phyloP scores from a whole-genome alignment of 2,329 filamentous ascomycete genomes.

The Penicillium decumbens region DNA sequence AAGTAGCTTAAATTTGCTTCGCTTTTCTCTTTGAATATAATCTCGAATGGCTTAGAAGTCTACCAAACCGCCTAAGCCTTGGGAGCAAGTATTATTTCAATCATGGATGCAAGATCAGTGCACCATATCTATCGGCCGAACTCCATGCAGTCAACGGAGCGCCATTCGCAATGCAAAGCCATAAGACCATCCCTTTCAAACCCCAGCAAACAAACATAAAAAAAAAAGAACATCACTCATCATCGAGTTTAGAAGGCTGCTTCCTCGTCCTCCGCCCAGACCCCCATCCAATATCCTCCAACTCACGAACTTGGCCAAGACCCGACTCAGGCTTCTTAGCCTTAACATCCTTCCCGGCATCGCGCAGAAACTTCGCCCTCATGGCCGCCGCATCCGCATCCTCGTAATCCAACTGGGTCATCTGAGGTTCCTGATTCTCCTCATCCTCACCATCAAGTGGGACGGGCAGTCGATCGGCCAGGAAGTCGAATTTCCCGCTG shows the following conservation, averaged over 20 bases:
- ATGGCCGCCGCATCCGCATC: slow-evolving; percentile 52
- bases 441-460: slow-evolving; percentile 27
- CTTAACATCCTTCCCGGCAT: slow-evolving; percentile 41
- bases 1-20: not conserved
- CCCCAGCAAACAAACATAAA: not conserved
- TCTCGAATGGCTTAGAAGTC: not conserved
- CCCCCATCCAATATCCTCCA: slow-evolving; percentile 34
- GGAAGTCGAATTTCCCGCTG: slow-evolving; percentile 32
- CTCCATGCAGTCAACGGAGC: slow-evolving; percentile 6
- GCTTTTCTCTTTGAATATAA: not conserved
- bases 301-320: slow-evolving; percentile 30
- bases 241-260: slow-evolving; percentile 21
- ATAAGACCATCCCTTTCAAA: not conserved
- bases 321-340: slow-evolving; percentile 14
- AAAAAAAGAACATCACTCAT: slow-evolving; percentile 10
- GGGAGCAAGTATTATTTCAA: not conserved
- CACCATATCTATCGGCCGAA: not conserved
- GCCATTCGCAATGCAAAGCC: slow-evolving; percentile 22
- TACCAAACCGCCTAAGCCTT: not conserved
- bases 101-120: not conserved
- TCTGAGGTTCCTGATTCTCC: slow-evolving; percentile 35
- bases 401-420: slow-evolving; percentile 49
- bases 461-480: slow-evolving; percentile 20
- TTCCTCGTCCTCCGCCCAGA: slow-evolving; percentile 35
- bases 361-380: slow-evolving; percentile 52